These are phyloP conservation scores for Tuctoria greenei DNA, from an alignment of 176 grass and related monocot species.

Conservation along the genomic window DNA sequence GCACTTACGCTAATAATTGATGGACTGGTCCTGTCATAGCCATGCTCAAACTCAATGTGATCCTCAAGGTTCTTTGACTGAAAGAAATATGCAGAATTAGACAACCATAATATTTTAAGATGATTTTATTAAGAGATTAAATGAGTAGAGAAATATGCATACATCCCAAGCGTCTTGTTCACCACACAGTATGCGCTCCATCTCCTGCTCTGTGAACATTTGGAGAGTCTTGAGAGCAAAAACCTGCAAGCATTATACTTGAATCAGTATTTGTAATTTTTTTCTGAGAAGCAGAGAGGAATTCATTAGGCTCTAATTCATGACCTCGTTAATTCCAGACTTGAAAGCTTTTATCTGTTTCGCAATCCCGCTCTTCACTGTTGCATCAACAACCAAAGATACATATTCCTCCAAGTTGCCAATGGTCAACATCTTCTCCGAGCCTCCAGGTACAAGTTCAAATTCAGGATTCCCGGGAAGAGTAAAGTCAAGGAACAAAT, in stretches of 20 bases:
- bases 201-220: constrained; percentile 62
- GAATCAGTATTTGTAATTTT: constrained; percentile 1
- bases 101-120: background rate
- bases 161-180: constrained; percentile 67
- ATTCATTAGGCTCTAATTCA: constrained; percentile 1
- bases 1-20: constrained; percentile 47
- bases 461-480: constrained; percentile 67
- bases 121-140: background rate
- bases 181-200: constrained; percentile 70
- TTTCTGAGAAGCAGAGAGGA: background rate
- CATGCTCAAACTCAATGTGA: constrained; percentile 65
- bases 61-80: constrained; percentile 54
- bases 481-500: constrained; percentile 74
- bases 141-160: constrained; percentile 20
- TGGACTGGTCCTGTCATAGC: constrained; percentile 45
- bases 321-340: constrained; percentile 61
- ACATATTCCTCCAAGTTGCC: constrained; percentile 65
- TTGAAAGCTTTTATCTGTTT: constrained; percentile 60
- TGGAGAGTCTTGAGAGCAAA: constrained; percentile 44
- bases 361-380: constrained; percentile 46
- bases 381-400: constrained; percentile 52
- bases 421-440: constrained; percentile 48
- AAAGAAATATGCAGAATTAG: constrained; percentile 32
- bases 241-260: constrained; percentile 40
- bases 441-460: constrained; percentile 45